These are phyloP conservation scores for Zygosaccharomyces rouxii DNA, from an alignment of 805 yeast species.

Conservation along the genomic window DNA sequence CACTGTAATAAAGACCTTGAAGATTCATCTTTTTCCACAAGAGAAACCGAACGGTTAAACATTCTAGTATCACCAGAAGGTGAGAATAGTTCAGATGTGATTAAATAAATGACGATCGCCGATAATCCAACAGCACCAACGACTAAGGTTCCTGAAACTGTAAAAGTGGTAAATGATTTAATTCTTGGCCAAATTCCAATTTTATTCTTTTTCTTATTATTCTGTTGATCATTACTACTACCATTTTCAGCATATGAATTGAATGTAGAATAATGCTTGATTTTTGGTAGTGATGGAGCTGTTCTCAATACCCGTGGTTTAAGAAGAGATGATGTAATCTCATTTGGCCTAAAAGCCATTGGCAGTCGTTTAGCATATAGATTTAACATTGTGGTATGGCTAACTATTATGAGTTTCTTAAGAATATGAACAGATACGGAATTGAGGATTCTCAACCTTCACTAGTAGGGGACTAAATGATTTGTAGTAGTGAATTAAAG, in stretches of 20 bases:
- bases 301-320: background rate
- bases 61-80: constrained; percentile 92
- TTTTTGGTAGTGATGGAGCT: background rate
- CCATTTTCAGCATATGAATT: constrained; percentile 11
- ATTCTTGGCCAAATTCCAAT: constrained; percentile 44
- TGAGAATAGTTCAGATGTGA: constrained; percentile 73
- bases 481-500: no score
- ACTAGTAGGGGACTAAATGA: no score
- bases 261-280: constrained; percentile 10
- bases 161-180: constrained; percentile 56
- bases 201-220: constrained; percentile 22
- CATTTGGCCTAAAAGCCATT: background rate
- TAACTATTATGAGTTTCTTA: background rate
- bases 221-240: background rate
- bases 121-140: constrained; percentile 68
- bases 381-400: background rate
- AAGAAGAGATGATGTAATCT: background rate
- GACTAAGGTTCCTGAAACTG: constrained; percentile 57
- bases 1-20: constrained; percentile 57
- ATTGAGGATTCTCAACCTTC: no score
- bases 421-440: no score
- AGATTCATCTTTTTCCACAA: constrained; percentile 62
- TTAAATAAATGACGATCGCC: constrained; percentile 62
- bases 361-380: background rate
- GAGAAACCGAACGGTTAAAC: constrained; percentile 77